These are phyloP conservation scores for Clavispora fructus DNA, from an alignment of 805 yeast species.

Conservation along the genomic window DNA sequence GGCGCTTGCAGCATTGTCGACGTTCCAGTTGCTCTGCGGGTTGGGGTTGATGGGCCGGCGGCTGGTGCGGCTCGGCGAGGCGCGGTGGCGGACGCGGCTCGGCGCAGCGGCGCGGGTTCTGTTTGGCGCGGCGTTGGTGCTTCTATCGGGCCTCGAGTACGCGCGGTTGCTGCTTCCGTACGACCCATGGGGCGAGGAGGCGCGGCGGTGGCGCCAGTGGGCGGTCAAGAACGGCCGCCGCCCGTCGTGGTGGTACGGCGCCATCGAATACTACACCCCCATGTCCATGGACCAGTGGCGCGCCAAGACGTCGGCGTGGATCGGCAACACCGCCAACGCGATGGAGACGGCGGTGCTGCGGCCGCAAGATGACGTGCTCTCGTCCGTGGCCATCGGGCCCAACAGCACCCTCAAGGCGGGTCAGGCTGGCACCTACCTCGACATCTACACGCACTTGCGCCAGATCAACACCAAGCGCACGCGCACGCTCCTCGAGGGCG, in stretches of 20 bases:
- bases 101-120: slow-evolving; percentile 5
- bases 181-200: slow-evolving; percentile 76
- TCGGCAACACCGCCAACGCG: slow-evolving; percentile 10
- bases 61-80: slow-evolving; percentile 9
- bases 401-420: slow-evolving; percentile 11
- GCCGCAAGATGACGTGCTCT: slow-evolving; percentile 3
- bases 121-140: slow-evolving; percentile 33
- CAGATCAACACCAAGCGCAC: slow-evolving; percentile 19
- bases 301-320: slow-evolving; percentile 17
- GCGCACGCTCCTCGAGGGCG: slow-evolving; percentile 17
- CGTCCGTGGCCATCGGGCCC: slow-evolving; percentile 13
- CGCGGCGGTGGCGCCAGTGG: slow-evolving; percentile 45
- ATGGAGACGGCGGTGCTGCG: not conserved
- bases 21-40: slow-evolving; percentile 51
- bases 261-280: slow-evolving; percentile 48
- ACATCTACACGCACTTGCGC: slow-evolving; percentile 24
- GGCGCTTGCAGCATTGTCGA: slow-evolving; percentile 50
- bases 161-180: slow-evolving; percentile 41
- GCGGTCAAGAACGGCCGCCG: slow-evolving; percentile 46
- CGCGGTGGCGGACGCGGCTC: slow-evolving; percentile 5
- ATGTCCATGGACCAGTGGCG: slow-evolving; percentile 39
- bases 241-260: slow-evolving; percentile 65
- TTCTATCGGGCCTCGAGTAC: slow-evolving; percentile 52
- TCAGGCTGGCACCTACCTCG: slow-evolving; percentile 13
- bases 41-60: slow-evolving; percentile 14